phyloP scores from a whole-genome alignment of 192 early-diverging fungal genomes.

The Coemansia sp. region DNA sequence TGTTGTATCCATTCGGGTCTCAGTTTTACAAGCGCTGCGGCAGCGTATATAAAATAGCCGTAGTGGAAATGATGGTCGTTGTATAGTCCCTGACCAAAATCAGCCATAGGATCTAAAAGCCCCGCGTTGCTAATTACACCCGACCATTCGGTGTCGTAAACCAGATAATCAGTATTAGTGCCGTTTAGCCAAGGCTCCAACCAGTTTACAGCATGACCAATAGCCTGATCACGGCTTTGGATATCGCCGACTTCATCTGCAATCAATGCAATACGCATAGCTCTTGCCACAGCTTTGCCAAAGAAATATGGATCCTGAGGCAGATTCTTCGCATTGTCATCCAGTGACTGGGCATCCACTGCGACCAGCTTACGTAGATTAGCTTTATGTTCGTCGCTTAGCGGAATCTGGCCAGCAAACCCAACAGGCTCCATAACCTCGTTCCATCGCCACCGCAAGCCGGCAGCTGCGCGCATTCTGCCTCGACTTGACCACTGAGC shows the following conservation, averaged over 20 bases:
- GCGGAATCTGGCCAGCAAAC: conserved; percentile 33
- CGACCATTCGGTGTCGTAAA: conserved; percentile 54
- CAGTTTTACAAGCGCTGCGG: conserved; percentile 47
- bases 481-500: conserved; percentile 53
- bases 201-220: conserved; percentile 23
- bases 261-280: conserved; percentile 54
- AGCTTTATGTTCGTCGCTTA: conserved; percentile 9
- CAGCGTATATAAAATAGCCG: conserved; percentile 58
- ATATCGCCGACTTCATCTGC: conserved; percentile 49
- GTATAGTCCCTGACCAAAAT: conserved; percentile 58
- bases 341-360: conserved; percentile 23
- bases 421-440: conserved; percentile 41
- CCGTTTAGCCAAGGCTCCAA: conserved; percentile 41
- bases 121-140: conserved; percentile 40
- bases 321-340: conserved; percentile 4
- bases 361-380: conserved; percentile 30
- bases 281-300: conserved; percentile 54
- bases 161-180: conserved; percentile 27
- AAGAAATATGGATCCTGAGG: conserved; percentile 58
- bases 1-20: conserved; percentile 31
- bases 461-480: conserved; percentile 28
- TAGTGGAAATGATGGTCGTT: conserved; percentile 65
- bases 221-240: conserved; percentile 27
- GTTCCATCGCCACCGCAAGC: conserved; percentile 40
- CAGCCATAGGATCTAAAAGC: conserved; percentile 34